Base-by-base conservation (phyloP, 257 asterid genomes). In the Cynanchum wilfordii region DNA sequence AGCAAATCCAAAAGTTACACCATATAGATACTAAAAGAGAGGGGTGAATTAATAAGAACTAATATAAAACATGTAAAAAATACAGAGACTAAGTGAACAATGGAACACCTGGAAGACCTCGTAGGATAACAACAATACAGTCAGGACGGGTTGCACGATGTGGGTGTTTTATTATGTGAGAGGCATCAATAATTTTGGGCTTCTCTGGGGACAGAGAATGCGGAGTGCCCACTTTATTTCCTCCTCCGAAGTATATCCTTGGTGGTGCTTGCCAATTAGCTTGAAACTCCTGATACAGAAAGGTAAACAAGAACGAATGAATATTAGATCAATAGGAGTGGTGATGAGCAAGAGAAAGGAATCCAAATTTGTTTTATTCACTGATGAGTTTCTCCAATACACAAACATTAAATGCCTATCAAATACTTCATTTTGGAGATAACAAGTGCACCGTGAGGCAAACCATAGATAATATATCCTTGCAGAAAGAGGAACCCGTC, bases 21-120 rank as follows among this genome's bases (percentile, higher is more conserved):
- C 30, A 13, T 10, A n/a, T n/a, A n/a, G n/a, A 59, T 29, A 6
- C 40, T 62, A 22, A 16, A 7, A 62, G 16, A 16, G 47, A 16
- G 15, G 19, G 47, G 38, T 62, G 68, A 29, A 59, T 1, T 16
- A 33, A 5, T 12, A 11, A 25, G 42, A 29, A 59, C 40, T 4
- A 59, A 24, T 70, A 27, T 69, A 52, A 70, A 60, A 47, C 45
- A 66, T 36, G 33, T 9, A 19, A 77, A 13, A 42, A 38, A 58
- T 40, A 74, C 25, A 30, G 25, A 69, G 49, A 25, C 62, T 69
- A 44, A 49, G 16, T 10, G 54, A 57, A 57, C 7, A 45, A 68
- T 33, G 44, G 33, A 66, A 45, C 57, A 95, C 99, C 99, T 85
- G 99, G 96, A 83, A 95, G 98, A 74, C 99, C 99, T 70, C 98